Evolutionary conservation across 352 stramenopile species (phyloP).

Genomic region (Aphanomyces euteiches): DNA sequence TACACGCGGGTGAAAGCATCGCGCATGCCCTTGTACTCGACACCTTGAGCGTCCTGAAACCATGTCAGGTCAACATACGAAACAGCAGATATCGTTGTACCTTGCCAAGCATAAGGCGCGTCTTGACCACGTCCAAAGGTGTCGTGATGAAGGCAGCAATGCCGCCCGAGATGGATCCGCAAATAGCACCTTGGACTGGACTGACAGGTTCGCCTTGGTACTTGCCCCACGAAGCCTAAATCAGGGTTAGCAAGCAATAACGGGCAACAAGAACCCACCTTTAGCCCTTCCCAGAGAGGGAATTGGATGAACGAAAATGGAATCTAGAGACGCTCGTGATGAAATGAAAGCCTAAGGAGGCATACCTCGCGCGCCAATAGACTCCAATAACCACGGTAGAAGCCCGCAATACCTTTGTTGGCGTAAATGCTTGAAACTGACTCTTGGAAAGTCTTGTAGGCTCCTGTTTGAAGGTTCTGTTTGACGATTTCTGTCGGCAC

Average conservation of each 20-base stretch:
- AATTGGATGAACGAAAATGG: slow-evolving; percentile 99
- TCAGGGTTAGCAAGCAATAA: neutral
- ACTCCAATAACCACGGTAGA: slow-evolving; percentile 97
- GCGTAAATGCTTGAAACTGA: slow-evolving; percentile 74
- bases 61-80: neutral
- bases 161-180: slow-evolving; percentile 92
- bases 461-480: slow-evolving; percentile 96
- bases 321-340: slow-evolving; percentile 50
- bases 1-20: slow-evolving; percentile 90
- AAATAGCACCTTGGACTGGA: slow-evolving; percentile 91
- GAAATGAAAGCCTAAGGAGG: neutral
- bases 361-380: slow-evolving; percentile 93
- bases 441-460: slow-evolving; percentile 71
- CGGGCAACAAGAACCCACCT: slow-evolving; percentile 47
- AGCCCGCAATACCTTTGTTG: slow-evolving; percentile 73
- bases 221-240: slow-evolving; percentile 72
- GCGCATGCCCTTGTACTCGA: slow-evolving; percentile 87
- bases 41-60: slow-evolving; percentile 84
- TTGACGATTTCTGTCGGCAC: slow-evolving; percentile 99
- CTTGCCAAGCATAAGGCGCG: slow-evolving; percentile 96
- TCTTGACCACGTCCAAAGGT: slow-evolving; percentile 99
- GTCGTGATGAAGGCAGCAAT: slow-evolving; percentile 97
- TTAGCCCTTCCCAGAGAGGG: slow-evolving; percentile 97
- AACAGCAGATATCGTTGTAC: neutral
- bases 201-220: slow-evolving; percentile 74